Percentiles rank a stretch among this genome's conserved stretches.
Evolutionary conservation across 2,329 filamentous ascomycete species (phyloP).

Genomic region (Xylaria sp.): DNA sequence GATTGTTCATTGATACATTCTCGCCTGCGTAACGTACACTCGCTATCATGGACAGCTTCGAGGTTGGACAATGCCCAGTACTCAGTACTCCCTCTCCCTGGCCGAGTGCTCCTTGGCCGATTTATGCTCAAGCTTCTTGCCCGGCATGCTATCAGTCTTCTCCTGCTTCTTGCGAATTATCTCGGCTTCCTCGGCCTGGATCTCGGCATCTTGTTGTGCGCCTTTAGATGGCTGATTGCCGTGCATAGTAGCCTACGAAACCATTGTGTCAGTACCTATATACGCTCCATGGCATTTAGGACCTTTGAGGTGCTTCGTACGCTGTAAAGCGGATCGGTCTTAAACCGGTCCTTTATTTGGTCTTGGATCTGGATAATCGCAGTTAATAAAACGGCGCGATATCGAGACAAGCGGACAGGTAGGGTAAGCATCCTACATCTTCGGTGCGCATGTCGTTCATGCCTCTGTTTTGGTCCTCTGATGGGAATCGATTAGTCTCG

Average conservation of each 20-base stretch:
- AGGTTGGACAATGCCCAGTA: not conserved
- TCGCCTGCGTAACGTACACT: not conserved
- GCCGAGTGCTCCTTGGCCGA: constrained; percentile 14
- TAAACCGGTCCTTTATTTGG: constrained; percentile 42
- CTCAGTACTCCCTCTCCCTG: constrained; percentile 12
- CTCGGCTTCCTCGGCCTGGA: constrained; percentile 46
- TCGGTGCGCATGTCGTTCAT: constrained; percentile 45
- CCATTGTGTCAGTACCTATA: not conserved
- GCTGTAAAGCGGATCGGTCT: constrained; percentile 43
- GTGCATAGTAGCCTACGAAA: constrained; percentile 43
- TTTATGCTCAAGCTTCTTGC: constrained; percentile 39
- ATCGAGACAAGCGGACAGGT: not conserved
- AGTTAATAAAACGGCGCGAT: constrained; percentile 1
- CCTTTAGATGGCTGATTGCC: constrained; percentile 45
- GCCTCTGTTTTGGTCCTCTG: constrained; percentile 42
- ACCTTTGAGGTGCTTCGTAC: constrained; percentile 33
- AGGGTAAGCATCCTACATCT: constrained; percentile 37
- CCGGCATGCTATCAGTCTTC: constrained; percentile 42
- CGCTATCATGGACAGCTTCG: not conserved
- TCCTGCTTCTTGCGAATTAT: constrained; percentile 44
- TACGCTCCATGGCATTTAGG: not conserved
- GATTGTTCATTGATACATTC: not conserved
- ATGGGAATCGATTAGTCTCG: constrained; percentile 11
- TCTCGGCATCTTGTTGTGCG: constrained; percentile 45
- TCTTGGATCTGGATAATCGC: constrained; percentile 39